Conservation (phyloP, 1,284 basidiomycete genomes). For the Cryptococcus sp. region DNA sequence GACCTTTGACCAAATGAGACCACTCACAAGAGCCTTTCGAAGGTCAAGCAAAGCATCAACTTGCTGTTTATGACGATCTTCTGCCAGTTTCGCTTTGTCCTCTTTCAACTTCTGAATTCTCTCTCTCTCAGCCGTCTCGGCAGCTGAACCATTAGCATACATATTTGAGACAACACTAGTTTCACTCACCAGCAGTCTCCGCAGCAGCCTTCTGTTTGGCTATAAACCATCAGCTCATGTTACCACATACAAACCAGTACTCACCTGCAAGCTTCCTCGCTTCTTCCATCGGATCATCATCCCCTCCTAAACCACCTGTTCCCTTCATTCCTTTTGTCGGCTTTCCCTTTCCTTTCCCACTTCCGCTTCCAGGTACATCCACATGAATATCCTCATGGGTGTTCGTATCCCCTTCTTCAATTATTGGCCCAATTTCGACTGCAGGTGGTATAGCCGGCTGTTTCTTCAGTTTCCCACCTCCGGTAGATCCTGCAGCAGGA, state of each 20-base stretch:
- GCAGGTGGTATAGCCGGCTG: neutral
- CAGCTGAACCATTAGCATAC: constrained; percentile 15
- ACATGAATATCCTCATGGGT: too few species aligned
- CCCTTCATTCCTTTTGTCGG: constrained; percentile 20
- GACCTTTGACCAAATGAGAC: neutral
- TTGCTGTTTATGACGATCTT: constrained; percentile 35
- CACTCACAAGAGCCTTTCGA: constrained; percentile 8
- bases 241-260: constrained; percentile 1
- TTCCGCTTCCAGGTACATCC: too few species aligned
- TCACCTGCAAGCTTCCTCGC: constrained; percentile 35
- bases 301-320: constrained; percentile 2
- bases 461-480: neutral
- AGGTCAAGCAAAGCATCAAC: constrained; percentile 34
- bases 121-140: constrained; percentile 32
- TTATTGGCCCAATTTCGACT: neutral
- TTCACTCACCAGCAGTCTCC: constrained; percentile 31
- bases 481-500: neutral
- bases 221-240: constrained; percentile 3
- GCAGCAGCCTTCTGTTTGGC: constrained; percentile 39
- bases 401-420: too few species aligned
- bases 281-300: constrained; percentile 30
- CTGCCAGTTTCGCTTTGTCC: constrained; percentile 30
- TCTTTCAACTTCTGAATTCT: constrained; percentile 27
- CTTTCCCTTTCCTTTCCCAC: too few species aligned
- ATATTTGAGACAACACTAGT: too few species aligned